Conservation (phyloP, 2,329 filamentous ascomycete species). For the Pezicula carpinea region DNA sequence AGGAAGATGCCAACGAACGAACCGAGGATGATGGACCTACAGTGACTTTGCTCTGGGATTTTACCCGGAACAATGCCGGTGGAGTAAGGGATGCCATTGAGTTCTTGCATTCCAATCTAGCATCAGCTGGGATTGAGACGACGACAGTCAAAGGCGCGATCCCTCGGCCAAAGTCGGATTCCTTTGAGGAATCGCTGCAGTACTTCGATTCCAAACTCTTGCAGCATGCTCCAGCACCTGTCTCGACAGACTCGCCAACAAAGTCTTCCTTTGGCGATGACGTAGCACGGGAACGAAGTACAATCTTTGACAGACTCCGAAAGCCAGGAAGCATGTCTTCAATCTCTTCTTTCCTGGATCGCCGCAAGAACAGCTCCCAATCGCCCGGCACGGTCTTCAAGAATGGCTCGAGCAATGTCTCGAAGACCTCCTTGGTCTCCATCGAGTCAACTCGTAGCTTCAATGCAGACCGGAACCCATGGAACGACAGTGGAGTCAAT, state of each 20-base stretch:
- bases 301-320: conserved; percentile 86
- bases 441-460: conserved; percentile 92
- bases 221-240: conserved; percentile 79
- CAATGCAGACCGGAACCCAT: conserved; percentile 88
- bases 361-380: conserved; percentile 89
- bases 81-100: conserved; percentile 95
- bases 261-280: conserved; percentile 81
- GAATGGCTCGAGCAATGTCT: conserved; percentile 80
- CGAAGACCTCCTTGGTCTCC: conserved; percentile 91
- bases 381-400: conserved; percentile 87
- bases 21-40: conserved; percentile 54
- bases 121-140: conserved; percentile 83
- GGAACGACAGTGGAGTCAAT: conserved; percentile 97
- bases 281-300: conserved; percentile 71
- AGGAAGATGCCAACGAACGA: conserved; percentile 55
- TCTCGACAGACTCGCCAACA: conserved; percentile 82
- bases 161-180: conserved; percentile 96
- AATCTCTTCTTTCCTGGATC: conserved; percentile 91
- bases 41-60: conserved; percentile 66
- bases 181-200: conserved; percentile 93
- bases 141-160: conserved; percentile 90
- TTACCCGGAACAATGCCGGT: conserved; percentile 95
- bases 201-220: conserved; percentile 97
- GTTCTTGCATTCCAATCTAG: conserved; percentile 80
- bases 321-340: conserved; percentile 94